Percentiles rank a stretch among this genome's conserved stretches.
Conservation (phyloP, 2,329 filamentous ascomycete species). For the Fusarium sp. region DNA sequence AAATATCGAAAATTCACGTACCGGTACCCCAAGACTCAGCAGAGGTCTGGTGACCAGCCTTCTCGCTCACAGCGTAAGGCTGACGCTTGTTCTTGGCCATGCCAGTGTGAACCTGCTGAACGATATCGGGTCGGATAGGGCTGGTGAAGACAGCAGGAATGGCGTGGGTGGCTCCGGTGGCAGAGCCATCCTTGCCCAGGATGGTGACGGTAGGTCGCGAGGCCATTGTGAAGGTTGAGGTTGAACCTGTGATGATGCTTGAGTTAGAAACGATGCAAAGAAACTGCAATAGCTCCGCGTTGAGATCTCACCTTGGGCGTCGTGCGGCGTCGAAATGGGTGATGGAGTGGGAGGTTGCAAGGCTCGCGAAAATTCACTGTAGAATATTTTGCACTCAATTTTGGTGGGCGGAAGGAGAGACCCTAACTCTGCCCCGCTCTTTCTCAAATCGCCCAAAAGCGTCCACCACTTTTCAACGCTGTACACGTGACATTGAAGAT, state of each 20-base stretch:
- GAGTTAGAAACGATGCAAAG: slow-evolving; percentile 34
- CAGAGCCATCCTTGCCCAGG: slow-evolving; percentile 94
- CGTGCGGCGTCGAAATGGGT: slow-evolving; percentile 56
- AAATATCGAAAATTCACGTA: slow-evolving; percentile 62
- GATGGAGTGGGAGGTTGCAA: slow-evolving; percentile 51
- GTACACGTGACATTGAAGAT: not conserved
- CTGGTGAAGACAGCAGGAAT: slow-evolving; percentile 97
- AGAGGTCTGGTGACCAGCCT: slow-evolving; percentile 99
- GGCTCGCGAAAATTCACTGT: slow-evolving; percentile 54
- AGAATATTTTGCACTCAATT: slow-evolving; percentile 50
- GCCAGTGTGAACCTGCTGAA: slow-evolving; percentile 98
- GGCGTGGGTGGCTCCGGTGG: slow-evolving; percentile 88
- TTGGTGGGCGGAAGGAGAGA: slow-evolving; percentile 55
- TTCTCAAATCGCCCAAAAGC: not conserved
- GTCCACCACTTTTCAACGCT: not conserved
- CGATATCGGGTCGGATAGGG: slow-evolving; percentile 98
- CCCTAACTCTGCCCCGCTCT: slow-evolving; percentile 53
- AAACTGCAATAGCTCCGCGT: slow-evolving; percentile 22
- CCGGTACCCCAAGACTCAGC: slow-evolving; percentile 99
- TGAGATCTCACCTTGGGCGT: slow-evolving; percentile 54
- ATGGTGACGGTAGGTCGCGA: slow-evolving; percentile 98
- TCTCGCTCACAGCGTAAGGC: slow-evolving; percentile 99
- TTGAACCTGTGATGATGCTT: slow-evolving; percentile 49
- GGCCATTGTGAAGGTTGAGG: slow-evolving; percentile 76
- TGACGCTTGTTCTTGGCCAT: slow-evolving; percentile 99